phyloP scores from a whole-genome alignment of 306 rosid genomes.

The Cucumis melo region DNA sequence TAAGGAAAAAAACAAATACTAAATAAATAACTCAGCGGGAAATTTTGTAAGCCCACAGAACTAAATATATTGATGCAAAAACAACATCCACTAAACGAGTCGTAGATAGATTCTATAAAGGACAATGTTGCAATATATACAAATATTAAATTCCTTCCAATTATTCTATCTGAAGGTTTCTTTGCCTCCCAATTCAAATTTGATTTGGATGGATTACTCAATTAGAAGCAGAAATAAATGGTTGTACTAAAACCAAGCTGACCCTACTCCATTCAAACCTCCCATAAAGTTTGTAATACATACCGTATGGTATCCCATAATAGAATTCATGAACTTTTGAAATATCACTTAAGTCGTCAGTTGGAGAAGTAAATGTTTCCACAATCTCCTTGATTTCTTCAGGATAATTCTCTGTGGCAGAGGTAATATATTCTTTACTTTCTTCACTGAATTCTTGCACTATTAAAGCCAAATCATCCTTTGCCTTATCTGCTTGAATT shows the following conservation, averaged over 20 bases:
- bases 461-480: conserved; percentile 38
- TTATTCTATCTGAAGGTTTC: background rate
- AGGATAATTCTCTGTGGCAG: conserved; percentile 60
- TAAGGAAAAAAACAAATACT: too few relatives aligned
- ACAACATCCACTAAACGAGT: background rate
- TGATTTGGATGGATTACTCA: background rate
- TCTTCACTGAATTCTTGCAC: conserved; percentile 63
- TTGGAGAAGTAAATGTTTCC: conserved; percentile 46
- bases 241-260: background rate
- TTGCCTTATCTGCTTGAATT: conserved; percentile 71
- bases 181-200: background rate
- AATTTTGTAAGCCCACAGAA: background rate
- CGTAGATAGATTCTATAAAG: background rate
- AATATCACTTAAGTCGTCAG: conserved; percentile 43
- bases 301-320: conserved; percentile 94
- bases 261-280: background rate
- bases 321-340: conserved; percentile 62
- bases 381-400: conserved; percentile 75
- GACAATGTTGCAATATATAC: background rate
- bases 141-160: background rate
- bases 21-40: background rate
- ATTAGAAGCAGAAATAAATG: background rate
- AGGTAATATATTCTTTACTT: conserved; percentile 52
- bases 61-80: background rate
- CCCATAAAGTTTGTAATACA: conserved; percentile 12